Conservation (phyloP, 2,329 filamentous ascomycete species). For the Coccinonectria pachysandricola region DNA sequence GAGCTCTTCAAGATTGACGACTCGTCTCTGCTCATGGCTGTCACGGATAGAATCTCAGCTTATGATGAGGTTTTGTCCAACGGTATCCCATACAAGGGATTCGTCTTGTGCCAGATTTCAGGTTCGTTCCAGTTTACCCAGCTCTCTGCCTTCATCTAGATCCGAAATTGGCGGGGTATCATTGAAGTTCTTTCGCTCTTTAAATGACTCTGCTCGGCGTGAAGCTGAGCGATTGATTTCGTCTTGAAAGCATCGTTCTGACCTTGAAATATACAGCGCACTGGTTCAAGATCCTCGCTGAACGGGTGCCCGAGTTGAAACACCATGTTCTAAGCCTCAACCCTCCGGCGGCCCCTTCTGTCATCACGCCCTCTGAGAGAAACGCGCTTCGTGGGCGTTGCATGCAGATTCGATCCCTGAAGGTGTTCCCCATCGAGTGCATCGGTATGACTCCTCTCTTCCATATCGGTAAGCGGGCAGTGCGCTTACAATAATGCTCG, state of each 20-base stretch:
- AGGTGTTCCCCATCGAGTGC: not conserved
- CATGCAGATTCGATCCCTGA: slow-evolving; percentile 60
- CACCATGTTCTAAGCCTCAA: slow-evolving; percentile 41
- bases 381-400: slow-evolving; percentile 50
- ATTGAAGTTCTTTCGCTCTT: too few relatives aligned
- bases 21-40: slow-evolving; percentile 65
- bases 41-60: slow-evolving; percentile 85
- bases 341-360: slow-evolving; percentile 22
- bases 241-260: too few relatives aligned
- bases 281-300: slow-evolving; percentile 43
- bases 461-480: too few relatives aligned
- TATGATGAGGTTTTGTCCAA: slow-evolving; percentile 89
- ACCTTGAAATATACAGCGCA: too few relatives aligned
- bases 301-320: slow-evolving; percentile 36
- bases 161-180: too few relatives aligned
- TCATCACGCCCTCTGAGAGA: slow-evolving; percentile 33
- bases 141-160: too few relatives aligned
- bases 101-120: slow-evolving; percentile 35
- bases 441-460: too few relatives aligned
- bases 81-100: slow-evolving; percentile 43
- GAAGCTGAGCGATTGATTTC: too few relatives aligned
- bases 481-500: too few relatives aligned
- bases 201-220: too few relatives aligned
- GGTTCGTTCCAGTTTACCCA: too few relatives aligned
- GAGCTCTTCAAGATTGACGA: slow-evolving; percentile 71